Evolutionary conservation across 805 yeast genomes (phyloP).

Genomic region (Metschnikowia reukaufii): DNA sequence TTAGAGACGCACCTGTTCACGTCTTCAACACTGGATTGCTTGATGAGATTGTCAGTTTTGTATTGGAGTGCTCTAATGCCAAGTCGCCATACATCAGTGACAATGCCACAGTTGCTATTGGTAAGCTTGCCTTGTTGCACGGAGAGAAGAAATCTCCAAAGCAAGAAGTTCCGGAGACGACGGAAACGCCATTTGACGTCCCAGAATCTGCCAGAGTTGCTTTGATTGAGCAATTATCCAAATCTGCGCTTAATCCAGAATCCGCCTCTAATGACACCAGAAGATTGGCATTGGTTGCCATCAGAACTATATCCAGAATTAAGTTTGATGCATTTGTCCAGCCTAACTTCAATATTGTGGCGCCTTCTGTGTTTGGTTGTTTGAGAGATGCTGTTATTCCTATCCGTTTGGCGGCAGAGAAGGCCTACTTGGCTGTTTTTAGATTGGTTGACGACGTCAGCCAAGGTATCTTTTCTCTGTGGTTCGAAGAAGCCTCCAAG

Average conservation of each 20-base stretch:
- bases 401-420: conserved; percentile 90
- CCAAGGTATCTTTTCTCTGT: conserved; percentile 52
- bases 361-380: conserved; percentile 74
- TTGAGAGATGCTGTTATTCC: conserved; percentile 90
- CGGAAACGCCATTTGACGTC: conserved; percentile 35
- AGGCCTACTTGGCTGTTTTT: conserved; percentile 75
- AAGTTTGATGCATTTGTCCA: conserved; percentile 50
- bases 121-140: conserved; percentile 66
- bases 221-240: conserved; percentile 55
- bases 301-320: conserved; percentile 71
- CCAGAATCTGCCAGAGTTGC: conserved; percentile 40
- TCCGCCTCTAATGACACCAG: conserved; percentile 73
- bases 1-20: conserved; percentile 71
- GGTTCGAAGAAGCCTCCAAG: conserved; percentile 53
- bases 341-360: conserved; percentile 56
- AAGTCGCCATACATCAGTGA: conserved; percentile 59
- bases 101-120: conserved; percentile 75
- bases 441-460: conserved; percentile 66
- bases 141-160: conserved; percentile 36
- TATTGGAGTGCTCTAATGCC: conserved; percentile 46
- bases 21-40: conserved; percentile 54
- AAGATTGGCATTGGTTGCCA: conserved; percentile 71
- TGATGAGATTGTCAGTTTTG: conserved; percentile 49
- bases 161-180: conserved; percentile 14
- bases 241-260: conserved; percentile 49